Conservation (phyloP, 805 yeast species). For the Kodamaea laetipori region DNA sequence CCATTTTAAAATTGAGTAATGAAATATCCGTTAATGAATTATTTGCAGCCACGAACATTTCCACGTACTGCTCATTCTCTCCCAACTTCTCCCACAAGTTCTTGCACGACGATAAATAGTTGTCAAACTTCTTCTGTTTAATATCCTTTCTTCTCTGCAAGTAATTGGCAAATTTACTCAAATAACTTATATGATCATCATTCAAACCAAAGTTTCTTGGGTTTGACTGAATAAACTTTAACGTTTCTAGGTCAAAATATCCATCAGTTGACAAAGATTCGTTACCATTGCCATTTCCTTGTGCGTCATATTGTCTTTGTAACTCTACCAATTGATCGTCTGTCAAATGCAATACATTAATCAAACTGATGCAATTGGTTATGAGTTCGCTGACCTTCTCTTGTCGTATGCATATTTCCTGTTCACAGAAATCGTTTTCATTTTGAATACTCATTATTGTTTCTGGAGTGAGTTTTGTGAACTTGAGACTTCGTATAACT, state of each 20-base stretch:
- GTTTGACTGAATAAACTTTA: conserved; percentile 35
- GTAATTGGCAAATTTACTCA: conserved; percentile 32
- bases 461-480: conserved; percentile 40
- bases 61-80: conserved; percentile 45
- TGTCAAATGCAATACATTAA: conserved; percentile 30
- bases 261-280: conserved; percentile 25
- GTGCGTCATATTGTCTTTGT: conserved; percentile 31
- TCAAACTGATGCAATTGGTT: conserved; percentile 26
- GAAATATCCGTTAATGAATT: conserved; percentile 48
- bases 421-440: conserved; percentile 30
- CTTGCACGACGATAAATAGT: conserved; percentile 43
- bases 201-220: conserved; percentile 44
- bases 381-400: conserved; percentile 27
- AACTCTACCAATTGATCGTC: conserved; percentile 36
- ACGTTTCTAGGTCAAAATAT: conserved; percentile 40
- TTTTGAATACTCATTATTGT: conserved; percentile 23
- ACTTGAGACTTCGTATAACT: conserved; percentile 35
- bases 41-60: conserved; percentile 47
- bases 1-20: conserved; percentile 53
- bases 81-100: conserved; percentile 59
- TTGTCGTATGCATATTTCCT: conserved; percentile 27
- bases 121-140: conserved; percentile 39
- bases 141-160: conserved; percentile 34
- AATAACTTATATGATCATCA: conserved; percentile 35
- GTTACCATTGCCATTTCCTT: conserved; percentile 8